Percentiles rank a stretch among this genome's conserved stretches.
phyloP scores from a whole-genome alignment of 768 basidiomycete genomes.

The Strobilomyces dryophilus region DNA sequence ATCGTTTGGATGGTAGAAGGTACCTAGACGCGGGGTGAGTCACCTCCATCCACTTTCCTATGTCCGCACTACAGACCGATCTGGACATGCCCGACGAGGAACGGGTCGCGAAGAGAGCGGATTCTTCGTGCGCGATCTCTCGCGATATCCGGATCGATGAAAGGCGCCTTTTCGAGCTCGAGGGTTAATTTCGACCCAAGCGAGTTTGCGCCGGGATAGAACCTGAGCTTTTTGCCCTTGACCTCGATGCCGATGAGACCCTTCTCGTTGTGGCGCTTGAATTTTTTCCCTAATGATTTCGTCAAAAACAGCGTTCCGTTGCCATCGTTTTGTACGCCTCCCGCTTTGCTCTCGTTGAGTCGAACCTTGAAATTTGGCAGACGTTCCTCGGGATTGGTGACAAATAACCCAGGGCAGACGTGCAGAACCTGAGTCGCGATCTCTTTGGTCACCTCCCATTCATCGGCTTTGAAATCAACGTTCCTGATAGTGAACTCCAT shows the following conservation, averaged over 20 bases:
- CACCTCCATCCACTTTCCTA: background rate
- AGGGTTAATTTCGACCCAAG: slow-evolving; percentile 17
- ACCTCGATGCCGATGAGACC: slow-evolving; percentile 39
- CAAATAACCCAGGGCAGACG: slow-evolving; percentile 25
- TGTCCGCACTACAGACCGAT: slow-evolving; percentile 46
- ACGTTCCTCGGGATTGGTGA: slow-evolving; percentile 18
- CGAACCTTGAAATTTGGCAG: slow-evolving; percentile 58
- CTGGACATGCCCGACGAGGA: slow-evolving; percentile 61
- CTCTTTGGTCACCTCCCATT: slow-evolving; percentile 54
- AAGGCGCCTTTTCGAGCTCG: slow-evolving; percentile 52
- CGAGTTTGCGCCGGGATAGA: slow-evolving; percentile 10
- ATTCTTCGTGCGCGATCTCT: slow-evolving; percentile 45
- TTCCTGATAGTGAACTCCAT: slow-evolving; percentile 39
- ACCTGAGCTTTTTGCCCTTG: slow-evolving; percentile 37
- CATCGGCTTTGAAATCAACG: slow-evolving; percentile 36
- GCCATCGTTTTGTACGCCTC: slow-evolving; percentile 58
- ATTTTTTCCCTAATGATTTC: slow-evolving; percentile 36
- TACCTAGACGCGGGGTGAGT: slow-evolving; percentile 13
- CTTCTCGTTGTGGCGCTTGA: slow-evolving; percentile 41
- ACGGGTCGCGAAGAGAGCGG: slow-evolving; percentile 38
- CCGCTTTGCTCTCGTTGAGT: slow-evolving; percentile 46
- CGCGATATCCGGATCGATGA: slow-evolving; percentile 50
- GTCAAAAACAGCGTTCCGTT: slow-evolving; percentile 34
- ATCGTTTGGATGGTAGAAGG: slow-evolving; percentile 24
- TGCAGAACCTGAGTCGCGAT: slow-evolving; percentile 55